phyloP scores from a whole-genome alignment of 495 filamentous ascomycete genomes.

The Aspergillus cavernicola region DNA sequence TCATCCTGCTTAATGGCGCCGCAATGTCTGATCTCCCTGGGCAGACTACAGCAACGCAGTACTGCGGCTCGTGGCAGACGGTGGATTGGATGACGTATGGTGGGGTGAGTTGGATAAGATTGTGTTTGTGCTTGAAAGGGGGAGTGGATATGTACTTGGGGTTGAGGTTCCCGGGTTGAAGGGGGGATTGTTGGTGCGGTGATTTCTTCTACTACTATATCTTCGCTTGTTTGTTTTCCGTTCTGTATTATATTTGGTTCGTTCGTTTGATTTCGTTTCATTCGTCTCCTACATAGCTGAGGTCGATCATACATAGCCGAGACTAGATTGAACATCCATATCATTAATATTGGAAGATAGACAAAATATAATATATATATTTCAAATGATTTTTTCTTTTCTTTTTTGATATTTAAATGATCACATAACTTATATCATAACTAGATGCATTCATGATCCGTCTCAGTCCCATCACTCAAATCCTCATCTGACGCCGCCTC shows the following conservation, averaged over 20 bases:
- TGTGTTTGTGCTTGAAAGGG: conserved; percentile 16
- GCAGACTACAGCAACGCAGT: background rate
- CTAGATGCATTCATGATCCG: conserved; percentile 43
- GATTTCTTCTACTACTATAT: background rate
- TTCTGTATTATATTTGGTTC: too few species aligned
- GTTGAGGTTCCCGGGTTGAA: conserved; percentile 14
- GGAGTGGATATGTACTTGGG: conserved; percentile 9
- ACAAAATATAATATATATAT: background rate
- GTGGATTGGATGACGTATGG: conserved; percentile 18
- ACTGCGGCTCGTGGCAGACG: conserved; percentile 15
- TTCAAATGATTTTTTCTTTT: too few species aligned
- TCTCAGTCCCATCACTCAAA: conserved; percentile 33
- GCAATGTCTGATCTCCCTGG: conserved; percentile 17
- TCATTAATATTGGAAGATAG: background rate
- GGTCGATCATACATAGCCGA: too few species aligned
- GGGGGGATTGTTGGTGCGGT: background rate
- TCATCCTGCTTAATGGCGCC: conserved; percentile 8
- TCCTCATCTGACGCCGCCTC: conserved; percentile 25
- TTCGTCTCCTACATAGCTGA: too few species aligned
- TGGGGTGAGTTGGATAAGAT: conserved; percentile 12
- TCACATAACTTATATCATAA: conserved; percentile 8
- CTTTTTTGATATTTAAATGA: conserved; percentile 1
- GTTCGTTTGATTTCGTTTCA: too few species aligned
- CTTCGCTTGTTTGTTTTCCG: too few species aligned
- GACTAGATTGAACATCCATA: background rate